phyloP scores from a whole-genome alignment of 768 basidiomycete genomes.

The Auricularia sp. region DNA sequence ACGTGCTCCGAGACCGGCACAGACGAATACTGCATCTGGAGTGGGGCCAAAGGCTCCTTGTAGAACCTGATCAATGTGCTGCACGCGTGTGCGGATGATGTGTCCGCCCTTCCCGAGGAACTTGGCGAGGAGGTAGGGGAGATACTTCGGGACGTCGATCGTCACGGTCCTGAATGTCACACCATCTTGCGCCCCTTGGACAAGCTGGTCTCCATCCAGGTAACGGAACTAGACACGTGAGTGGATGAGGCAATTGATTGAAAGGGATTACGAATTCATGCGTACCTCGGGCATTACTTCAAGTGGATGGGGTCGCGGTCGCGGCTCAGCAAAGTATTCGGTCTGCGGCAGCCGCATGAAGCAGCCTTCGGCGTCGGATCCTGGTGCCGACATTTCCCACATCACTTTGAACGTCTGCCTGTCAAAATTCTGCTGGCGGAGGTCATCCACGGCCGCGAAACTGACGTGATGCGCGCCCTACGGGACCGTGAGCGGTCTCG shows the following conservation, averaged over 20 bases:
- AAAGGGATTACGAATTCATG: neutral
- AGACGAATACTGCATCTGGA: conserved; percentile 53
- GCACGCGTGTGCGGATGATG: conserved; percentile 47
- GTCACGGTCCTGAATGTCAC: conserved; percentile 56
- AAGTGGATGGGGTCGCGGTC: conserved; percentile 29
- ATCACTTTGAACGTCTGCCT: conserved; percentile 63
- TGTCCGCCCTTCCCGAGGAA: conserved; percentile 55
- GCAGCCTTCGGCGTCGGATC: conserved; percentile 43
- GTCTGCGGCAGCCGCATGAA: conserved; percentile 58
- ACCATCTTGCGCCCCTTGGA: conserved; percentile 36
- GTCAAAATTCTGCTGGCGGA: conserved; percentile 53
- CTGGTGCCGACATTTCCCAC: conserved; percentile 56
- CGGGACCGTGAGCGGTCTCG: neutral
- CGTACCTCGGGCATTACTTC: conserved; percentile 26
- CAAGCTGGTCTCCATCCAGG: conserved; percentile 32
- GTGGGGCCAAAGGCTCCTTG: conserved; percentile 30
- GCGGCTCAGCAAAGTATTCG: conserved; percentile 42
- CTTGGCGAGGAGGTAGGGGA: conserved; percentile 51
- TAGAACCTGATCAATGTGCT: conserved; percentile 62
- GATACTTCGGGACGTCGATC: conserved; percentile 54
- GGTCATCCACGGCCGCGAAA: conserved; percentile 36
- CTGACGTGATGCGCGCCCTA: conserved; percentile 79
- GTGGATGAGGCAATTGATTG: neutral
- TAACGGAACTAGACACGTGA: conserved; percentile 22
- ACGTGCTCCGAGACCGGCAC: conserved; percentile 54